Conservation (phyloP, 1,139 yeast species). For the Taiozyma sp. region DNA sequence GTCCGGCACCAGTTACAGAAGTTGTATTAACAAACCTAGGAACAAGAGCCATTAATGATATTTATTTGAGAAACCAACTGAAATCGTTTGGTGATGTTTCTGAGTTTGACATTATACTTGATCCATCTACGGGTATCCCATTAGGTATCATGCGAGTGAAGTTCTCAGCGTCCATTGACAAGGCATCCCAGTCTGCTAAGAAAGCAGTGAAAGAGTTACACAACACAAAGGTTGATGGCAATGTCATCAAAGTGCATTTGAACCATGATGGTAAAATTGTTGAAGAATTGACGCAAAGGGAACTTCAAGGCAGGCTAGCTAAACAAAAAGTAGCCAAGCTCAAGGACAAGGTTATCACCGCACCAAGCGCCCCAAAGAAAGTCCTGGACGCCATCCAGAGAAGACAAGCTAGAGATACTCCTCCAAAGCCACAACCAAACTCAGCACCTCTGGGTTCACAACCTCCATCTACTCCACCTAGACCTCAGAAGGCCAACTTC, state of each 20-base stretch:
- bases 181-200: conserved; percentile 47
- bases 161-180: conserved; percentile 55
- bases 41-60: conserved; percentile 38
- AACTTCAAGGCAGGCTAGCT: conserved; percentile 17
- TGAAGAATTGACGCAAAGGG: conserved; percentile 21
- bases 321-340: conserved; percentile 13
- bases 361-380: conserved; percentile 20
- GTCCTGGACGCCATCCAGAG: conserved; percentile 13
- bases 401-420: conserved; percentile 1
- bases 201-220: conserved; percentile 33
- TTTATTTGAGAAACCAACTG: conserved; percentile 49
- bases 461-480: background rate
- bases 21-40: conserved; percentile 65
- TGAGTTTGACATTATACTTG: conserved; percentile 57
- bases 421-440: background rate
- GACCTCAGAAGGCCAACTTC: background rate
- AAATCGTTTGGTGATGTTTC: conserved; percentile 56
- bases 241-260: conserved; percentile 26
- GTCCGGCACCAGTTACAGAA: conserved; percentile 70
- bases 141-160: conserved; percentile 66
- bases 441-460: background rate
- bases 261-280: conserved; percentile 26
- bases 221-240: conserved; percentile 31
- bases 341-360: conserved; percentile 9
- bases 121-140: conserved; percentile 77